Percentiles rank a stretch among this genome's conserved stretches.
These are phyloP conservation scores for Cenchrus americanus DNA, from an alignment of 176 grass and related monocot species.

Conservation along the genomic window DNA sequence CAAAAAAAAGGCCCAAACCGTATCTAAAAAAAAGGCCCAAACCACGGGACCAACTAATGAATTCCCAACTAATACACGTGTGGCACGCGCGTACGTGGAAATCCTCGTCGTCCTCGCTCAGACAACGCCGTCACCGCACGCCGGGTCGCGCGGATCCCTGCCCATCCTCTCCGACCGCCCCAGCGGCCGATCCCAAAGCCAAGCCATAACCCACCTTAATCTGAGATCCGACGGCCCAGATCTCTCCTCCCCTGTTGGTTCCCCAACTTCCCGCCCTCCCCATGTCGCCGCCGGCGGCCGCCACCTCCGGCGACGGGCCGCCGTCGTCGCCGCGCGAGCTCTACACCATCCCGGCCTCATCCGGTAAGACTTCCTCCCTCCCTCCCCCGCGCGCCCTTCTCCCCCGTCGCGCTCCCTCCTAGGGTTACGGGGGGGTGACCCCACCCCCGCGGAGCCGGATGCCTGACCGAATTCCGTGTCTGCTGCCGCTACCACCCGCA, in stretches of 20 bases:
- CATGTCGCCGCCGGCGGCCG: constrained; percentile 52
- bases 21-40: constrained; percentile 37
- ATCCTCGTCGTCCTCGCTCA: constrained; percentile 32
- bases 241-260: not conserved
- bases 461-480: constrained; percentile 23
- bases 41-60: not conserved
- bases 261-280: constrained; percentile 40
- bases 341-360: constrained; percentile 74
- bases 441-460: not conserved
- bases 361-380: constrained; percentile 32
- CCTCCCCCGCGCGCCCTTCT: not conserved
- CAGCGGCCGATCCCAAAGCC: constrained; percentile 22
- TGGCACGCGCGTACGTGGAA: not conserved
- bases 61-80: not conserved
- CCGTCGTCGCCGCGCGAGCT: constrained; percentile 48
- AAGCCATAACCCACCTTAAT: constrained; percentile 39
- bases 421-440: constrained; percentile 38
- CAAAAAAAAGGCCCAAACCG: too few relatives aligned
- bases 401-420: constrained; percentile 7
- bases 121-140: not conserved
- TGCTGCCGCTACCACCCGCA: constrained; percentile 19
- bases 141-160: not conserved
- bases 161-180: not conserved
- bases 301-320: constrained; percentile 44
- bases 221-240: constrained; percentile 55